Evolutionary conservation across 352 stramenopile species (phyloP).

Genomic region (Phytophthora pisi): DNA sequence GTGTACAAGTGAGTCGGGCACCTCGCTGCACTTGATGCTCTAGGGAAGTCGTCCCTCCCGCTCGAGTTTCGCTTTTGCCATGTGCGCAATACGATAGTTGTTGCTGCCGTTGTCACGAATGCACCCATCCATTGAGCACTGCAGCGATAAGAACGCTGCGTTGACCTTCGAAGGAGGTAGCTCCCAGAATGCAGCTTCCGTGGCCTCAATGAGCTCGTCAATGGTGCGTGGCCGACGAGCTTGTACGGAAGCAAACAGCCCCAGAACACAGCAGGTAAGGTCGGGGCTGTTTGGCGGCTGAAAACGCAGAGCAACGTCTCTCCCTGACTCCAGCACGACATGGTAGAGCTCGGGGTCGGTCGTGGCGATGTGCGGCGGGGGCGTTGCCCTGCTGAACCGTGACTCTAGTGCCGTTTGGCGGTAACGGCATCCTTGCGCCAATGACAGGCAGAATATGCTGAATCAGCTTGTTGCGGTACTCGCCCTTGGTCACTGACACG

Average conservation of each 20-base stretch:
- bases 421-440: not conserved
- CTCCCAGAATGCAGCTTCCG: slow-evolving; percentile 7
- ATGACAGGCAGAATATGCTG: not conserved
- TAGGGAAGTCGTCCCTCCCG: slow-evolving; percentile 25
- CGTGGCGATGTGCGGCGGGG: not conserved
- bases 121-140: slow-evolving; percentile 16
- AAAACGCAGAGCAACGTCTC: not conserved
- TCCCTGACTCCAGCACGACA: not conserved
- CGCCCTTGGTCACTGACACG: not conserved
- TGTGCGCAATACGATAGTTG: slow-evolving; percentile 5
- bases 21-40: slow-evolving; percentile 1
- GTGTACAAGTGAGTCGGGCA: slow-evolving; percentile 3
- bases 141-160: slow-evolving; percentile 10
- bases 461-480: not conserved
- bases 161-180: slow-evolving; percentile 11
- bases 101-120: slow-evolving; percentile 10
- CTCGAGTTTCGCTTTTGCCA: slow-evolving; percentile 11
- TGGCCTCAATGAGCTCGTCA: slow-evolving; percentile 2
- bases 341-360: slow-evolving; percentile 3
- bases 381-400: slow-evolving; percentile 11
- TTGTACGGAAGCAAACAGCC: slow-evolving; percentile 10
- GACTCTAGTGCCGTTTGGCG: not conserved
- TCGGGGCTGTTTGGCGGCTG: slow-evolving; percentile 15
- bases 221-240: not conserved
- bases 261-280: slow-evolving; percentile 6